Conservation (phyloP, 192 early-diverging fungal species). For the Gigaspora rosea region DNA sequence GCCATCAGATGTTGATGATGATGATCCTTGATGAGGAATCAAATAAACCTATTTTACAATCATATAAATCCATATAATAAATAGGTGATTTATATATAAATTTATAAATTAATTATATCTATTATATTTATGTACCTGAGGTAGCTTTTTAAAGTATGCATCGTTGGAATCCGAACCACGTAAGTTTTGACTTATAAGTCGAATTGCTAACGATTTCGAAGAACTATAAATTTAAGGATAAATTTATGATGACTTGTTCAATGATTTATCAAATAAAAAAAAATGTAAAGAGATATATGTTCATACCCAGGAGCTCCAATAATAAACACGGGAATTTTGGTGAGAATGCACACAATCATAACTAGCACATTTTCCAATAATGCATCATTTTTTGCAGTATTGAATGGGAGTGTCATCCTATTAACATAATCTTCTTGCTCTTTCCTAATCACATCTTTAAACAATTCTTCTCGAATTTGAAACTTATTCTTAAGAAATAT, state of each 20-base stretch:
- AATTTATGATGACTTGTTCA: not conserved
- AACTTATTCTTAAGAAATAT: slow-evolving; percentile 21
- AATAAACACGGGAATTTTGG: slow-evolving; percentile 31
- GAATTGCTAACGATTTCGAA: slow-evolving; percentile 32
- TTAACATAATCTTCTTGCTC: slow-evolving; percentile 30
- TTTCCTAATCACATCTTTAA: slow-evolving; percentile 10
- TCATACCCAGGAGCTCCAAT: slow-evolving; percentile 31
- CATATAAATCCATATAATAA: not conserved
- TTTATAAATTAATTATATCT: not conserved
- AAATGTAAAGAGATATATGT: not conserved
- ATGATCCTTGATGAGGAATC: slow-evolving; percentile 34
- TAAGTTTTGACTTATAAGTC: slow-evolving; percentile 27
- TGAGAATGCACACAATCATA: slow-evolving; percentile 33
- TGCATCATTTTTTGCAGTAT: slow-evolving; percentile 24
- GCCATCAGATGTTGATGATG: slow-evolving; percentile 33
- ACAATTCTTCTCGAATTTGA: not conserved
- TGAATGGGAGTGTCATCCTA: slow-evolving; percentile 6
- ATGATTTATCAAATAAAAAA: not conserved
- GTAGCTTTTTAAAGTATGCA: slow-evolving; percentile 26
- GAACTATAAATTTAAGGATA: not conserved
- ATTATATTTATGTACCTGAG: slow-evolving; percentile 13
- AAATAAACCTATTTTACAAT: slow-evolving; percentile 17
- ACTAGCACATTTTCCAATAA: slow-evolving; percentile 29
- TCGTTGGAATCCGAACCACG: slow-evolving; percentile 27
- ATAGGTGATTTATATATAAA: not conserved